Percentiles rank a stretch among this genome's conserved stretches.
Conservation (phyloP, 2,329 filamentous ascomycete genomes). For the Dothidotthia symphoricarpi region DNA sequence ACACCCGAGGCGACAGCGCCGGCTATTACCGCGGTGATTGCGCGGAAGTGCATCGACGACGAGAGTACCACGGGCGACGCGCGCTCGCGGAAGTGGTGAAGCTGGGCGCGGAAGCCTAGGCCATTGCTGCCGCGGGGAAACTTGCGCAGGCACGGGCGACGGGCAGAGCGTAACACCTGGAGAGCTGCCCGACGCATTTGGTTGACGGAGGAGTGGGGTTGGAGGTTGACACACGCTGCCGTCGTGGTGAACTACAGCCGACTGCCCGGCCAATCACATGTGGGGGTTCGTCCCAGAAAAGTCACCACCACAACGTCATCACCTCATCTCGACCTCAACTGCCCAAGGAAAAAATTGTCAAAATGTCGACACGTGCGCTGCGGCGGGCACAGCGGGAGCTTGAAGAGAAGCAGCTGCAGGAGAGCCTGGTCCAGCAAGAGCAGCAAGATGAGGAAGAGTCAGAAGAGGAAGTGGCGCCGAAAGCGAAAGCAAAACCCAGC, state of each 20-base stretch:
- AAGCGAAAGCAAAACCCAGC: slow-evolving; percentile 41
- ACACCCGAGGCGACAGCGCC: slow-evolving; percentile 70
- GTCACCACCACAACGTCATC: slow-evolving; percentile 20
- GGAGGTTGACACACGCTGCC: slow-evolving; percentile 9
- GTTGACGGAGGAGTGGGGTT: slow-evolving; percentile 11
- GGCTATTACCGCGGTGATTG: slow-evolving; percentile 66
- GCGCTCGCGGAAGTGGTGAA: slow-evolving; percentile 40
- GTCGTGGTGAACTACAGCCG: background rate
- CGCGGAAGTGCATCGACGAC: slow-evolving; percentile 74
- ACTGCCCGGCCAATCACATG: slow-evolving; percentile 10
- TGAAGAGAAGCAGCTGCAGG: slow-evolving; percentile 55
- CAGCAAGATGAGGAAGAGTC: slow-evolving; percentile 38
- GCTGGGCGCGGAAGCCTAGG: slow-evolving; percentile 49
- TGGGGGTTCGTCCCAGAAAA: no score
- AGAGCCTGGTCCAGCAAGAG: slow-evolving; percentile 36
- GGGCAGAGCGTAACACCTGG: slow-evolving; percentile 66
- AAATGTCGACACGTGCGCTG: slow-evolving; percentile 66
- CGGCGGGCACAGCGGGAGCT: slow-evolving; percentile 63
- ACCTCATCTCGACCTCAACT: slow-evolving; percentile 9
- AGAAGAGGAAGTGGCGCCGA: slow-evolving; percentile 38
- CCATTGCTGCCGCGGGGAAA: slow-evolving; percentile 55
- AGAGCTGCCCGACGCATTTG: slow-evolving; percentile 73
- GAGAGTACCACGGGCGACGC: slow-evolving; percentile 51
- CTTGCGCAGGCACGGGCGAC: slow-evolving; percentile 63
- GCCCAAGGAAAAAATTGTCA: slow-evolving; percentile 8